phyloP scores from a whole-genome alignment of 2,329 filamentous ascomycete species.

The Aureobasidium sp. region DNA sequence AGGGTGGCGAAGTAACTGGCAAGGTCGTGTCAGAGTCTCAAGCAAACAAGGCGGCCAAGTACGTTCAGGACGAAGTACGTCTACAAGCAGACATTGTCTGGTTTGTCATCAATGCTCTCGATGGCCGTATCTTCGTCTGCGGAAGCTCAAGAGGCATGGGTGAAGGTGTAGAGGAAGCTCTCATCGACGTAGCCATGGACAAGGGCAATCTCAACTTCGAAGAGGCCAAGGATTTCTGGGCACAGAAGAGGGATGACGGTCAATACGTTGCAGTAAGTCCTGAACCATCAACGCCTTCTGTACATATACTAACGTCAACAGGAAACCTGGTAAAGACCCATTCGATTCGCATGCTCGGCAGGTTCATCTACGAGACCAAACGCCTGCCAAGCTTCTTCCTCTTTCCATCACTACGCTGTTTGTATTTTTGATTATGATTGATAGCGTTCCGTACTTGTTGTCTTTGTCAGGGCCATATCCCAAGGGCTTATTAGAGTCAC shows the following conservation, averaged over 20 bases:
- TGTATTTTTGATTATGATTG: background rate
- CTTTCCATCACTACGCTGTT: background rate
- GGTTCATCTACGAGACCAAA: background rate
- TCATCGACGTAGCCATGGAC: slow-evolving; percentile 83
- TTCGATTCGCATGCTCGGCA: background rate
- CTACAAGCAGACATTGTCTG: slow-evolving; percentile 94
- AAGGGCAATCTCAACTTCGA: slow-evolving; percentile 80
- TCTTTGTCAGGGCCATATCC: background rate
- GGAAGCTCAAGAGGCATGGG: slow-evolving; percentile 95
- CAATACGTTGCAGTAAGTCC: slow-evolving; percentile 70
- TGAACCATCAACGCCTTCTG: background rate
- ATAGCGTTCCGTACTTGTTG: slow-evolving; percentile 1
- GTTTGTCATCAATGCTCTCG: slow-evolving; percentile 94
- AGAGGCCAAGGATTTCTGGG: slow-evolving; percentile 83
- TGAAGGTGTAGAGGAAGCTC: slow-evolving; percentile 81
- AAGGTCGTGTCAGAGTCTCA: slow-evolving; percentile 67
- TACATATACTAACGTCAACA: background rate
- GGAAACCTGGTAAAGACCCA: slow-evolving; percentile 9
- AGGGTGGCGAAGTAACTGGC: slow-evolving; percentile 58
- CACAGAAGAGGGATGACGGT: slow-evolving; percentile 79
- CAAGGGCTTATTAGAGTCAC: background rate
- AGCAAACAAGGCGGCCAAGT: slow-evolving; percentile 60
- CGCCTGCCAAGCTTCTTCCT: background rate
- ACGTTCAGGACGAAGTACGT: slow-evolving; percentile 91
- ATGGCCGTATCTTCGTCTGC: slow-evolving; percentile 93